Base-by-base conservation (phyloP, 805 yeast genomes). In the Candida mattraensis region DNA sequence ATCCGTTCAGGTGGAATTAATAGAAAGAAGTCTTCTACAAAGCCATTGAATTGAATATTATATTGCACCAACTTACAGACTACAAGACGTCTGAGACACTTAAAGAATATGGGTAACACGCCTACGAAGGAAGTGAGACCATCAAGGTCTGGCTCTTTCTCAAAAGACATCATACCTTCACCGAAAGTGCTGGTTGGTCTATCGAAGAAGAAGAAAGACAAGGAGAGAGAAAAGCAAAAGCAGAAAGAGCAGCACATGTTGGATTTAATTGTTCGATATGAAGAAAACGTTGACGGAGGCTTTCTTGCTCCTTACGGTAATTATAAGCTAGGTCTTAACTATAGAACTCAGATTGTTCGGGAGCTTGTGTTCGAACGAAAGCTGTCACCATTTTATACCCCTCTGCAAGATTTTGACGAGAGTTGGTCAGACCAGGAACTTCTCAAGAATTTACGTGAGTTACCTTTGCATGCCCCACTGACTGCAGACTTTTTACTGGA, bases 261-360 rank as follows among this genome's bases (percentile, higher is more conserved):
- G 43, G 72, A 78, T 16, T 63, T 84, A 35, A 64, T 84, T 15
- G 87, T 84, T 2, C 66, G 72, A 42, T 73, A 60, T 50, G 68
- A 68, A 24, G 95, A 87, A 53, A 76, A 68, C 44, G 95, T 91
- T 11, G 98, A 93, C 62, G 99, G 99, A 13, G 99, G 99, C 2
- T 88, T 66, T 55, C 63, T 91, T 45, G 96, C 95, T 1, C 96
- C 98, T 0, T 86, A 76, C 61, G 97, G 97, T 2, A 84, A 85
- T 20, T 91, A 91, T 61, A 76, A 80, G 45, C 79, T 83, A 30
- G 81, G 79, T 48, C 58, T 83, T 36, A 95, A 86, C 57, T 91
- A 78, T 63, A 75, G 83, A 51, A 74, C 84, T 11, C 74, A 74
- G 11, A 67, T 83, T 3, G 97, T 93, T n/a, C 72, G 85, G 35